Base-by-base conservation (phyloP, 306 rosid species). In the Oemleria cerasiformis region DNA sequence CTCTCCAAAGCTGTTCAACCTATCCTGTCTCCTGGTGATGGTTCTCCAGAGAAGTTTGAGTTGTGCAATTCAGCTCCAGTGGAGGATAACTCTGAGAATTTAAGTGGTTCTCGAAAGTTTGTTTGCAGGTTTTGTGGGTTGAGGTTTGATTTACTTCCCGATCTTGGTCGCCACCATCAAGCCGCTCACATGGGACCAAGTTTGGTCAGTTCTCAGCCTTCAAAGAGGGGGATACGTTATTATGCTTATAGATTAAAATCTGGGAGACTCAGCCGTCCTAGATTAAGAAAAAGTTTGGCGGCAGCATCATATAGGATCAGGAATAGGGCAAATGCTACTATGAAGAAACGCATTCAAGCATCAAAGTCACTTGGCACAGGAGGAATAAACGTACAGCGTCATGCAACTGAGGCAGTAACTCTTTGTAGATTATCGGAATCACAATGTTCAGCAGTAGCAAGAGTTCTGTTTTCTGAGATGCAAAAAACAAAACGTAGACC, bases 121-220 rank as follows among this genome's bases (percentile, higher is more conserved):
- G 63, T 80, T 81, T 95, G 99, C 87, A 86, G 88, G 92, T 88
- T 95, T 75, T 95, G 99, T 81, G 96, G 99, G 69, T 86, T 91
- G 80, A 91, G 88, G 89, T 95, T 95, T 81, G 90, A 95, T 81
- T 89, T 95, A 77, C 91, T 95, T 67, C 99, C 99, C 44, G 99
- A 95, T 81, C 91, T 95, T 50, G 99, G 97, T 72, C 92, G 97
- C 48, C 99, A 95, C 78, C 99, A 95, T 82, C 99, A 95, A 85
- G 97, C 99, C 79, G 96, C 96, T 34, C 99, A 95, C 73, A 95
- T 91, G 97, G 97, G 90, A 62, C 86, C 92, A 70, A 88, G 93
- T 77, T 75, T 88, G 73, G 86, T 75, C 56, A 85, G 83, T 61
- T 75, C 86, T 82, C 83, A 77, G 39, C 92, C 96, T 4, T 80